Evolutionary conservation across 495 filamentous ascomycete genomes (phyloP).

Genomic region (Penicillium herquei): DNA sequence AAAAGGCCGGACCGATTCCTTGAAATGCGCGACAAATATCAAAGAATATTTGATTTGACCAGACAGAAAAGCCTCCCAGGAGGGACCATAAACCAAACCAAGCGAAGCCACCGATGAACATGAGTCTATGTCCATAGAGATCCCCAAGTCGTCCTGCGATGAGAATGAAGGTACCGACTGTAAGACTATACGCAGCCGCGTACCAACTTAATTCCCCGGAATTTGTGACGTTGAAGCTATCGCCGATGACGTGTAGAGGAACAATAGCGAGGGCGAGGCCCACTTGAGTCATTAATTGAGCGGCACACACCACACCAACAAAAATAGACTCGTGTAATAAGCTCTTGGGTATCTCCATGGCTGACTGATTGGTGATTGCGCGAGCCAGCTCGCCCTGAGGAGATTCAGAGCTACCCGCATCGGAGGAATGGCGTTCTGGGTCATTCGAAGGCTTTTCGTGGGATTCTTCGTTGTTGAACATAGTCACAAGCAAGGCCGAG

Average conservation of each 20-base stretch:
- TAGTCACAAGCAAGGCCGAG: too few relatives aligned
- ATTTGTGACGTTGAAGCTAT: slow-evolving; percentile 43
- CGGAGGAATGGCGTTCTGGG: too few relatives aligned
- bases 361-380: too few relatives aligned
- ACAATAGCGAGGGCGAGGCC: slow-evolving; percentile 33
- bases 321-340: slow-evolving; percentile 9
- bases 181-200: slow-evolving; percentile 56
- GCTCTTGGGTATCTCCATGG: too few relatives aligned
- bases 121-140: slow-evolving; percentile 54
- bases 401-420: too few relatives aligned
- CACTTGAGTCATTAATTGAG: slow-evolving; percentile 36
- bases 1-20: slow-evolving; percentile 59
- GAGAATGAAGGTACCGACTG: slow-evolving; percentile 65
- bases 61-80: slow-evolving; percentile 51
- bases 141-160: slow-evolving; percentile 60
- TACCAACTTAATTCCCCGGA: slow-evolving; percentile 51
- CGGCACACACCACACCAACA: slow-evolving; percentile 31
- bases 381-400: too few relatives aligned
- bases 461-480: too few relatives aligned
- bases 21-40: slow-evolving; percentile 58
- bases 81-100: slow-evolving; percentile 61
- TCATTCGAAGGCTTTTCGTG: too few relatives aligned
- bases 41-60: slow-evolving; percentile 53
- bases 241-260: slow-evolving; percentile 42
- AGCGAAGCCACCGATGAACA: slow-evolving; percentile 55